Evolutionary conservation across 208 protist species (phyloP).

Genomic region (Trypanosoma theileri): DNA sequence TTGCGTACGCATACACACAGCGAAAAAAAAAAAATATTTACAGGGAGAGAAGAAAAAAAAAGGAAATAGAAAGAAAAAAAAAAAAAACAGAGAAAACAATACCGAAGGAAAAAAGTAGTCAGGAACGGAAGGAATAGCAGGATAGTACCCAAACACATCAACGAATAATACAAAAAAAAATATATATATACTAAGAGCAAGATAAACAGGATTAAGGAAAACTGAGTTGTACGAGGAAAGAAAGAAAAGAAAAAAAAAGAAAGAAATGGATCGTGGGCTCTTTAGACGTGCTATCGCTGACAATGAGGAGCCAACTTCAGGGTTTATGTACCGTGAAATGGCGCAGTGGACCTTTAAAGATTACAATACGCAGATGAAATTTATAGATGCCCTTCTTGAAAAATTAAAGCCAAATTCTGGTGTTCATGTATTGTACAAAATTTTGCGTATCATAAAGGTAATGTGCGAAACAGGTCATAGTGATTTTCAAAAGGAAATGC

Average conservation of each 20-base stretch:
- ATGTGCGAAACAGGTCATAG: slow-evolving; percentile 59
- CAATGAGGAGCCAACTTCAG: slow-evolving; percentile 50
- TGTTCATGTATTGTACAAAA: slow-evolving; percentile 56
- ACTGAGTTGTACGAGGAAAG: neutral
- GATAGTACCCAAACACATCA: too few species aligned
- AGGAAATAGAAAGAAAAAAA: too few species aligned
- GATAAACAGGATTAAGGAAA: neutral
- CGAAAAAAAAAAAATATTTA: neutral
- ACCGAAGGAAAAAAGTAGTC: too few species aligned
- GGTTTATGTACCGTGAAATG: slow-evolving; percentile 58
- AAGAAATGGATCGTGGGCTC: slow-evolving; percentile 43
- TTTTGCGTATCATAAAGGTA: slow-evolving; percentile 63
- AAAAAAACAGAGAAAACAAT: too few species aligned
- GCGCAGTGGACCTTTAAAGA: slow-evolving; percentile 49
- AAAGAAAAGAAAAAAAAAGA: neutral
- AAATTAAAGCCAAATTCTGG: slow-evolving; percentile 36
- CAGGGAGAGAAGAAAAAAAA: neutral
- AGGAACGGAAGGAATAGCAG: too few species aligned
- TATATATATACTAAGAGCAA: too few species aligned
- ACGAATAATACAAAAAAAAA: too few species aligned
- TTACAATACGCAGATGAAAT: slow-evolving; percentile 39
- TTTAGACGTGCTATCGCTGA: slow-evolving; percentile 48
- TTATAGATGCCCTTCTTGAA: slow-evolving; percentile 46
- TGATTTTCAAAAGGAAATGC: slow-evolving; percentile 68
- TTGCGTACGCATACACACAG: neutral